These are phyloP conservation scores for Dryadomyces quercivorus DNA, from an alignment of 2,329 filamentous ascomycete genomes.

Conservation along the genomic window DNA sequence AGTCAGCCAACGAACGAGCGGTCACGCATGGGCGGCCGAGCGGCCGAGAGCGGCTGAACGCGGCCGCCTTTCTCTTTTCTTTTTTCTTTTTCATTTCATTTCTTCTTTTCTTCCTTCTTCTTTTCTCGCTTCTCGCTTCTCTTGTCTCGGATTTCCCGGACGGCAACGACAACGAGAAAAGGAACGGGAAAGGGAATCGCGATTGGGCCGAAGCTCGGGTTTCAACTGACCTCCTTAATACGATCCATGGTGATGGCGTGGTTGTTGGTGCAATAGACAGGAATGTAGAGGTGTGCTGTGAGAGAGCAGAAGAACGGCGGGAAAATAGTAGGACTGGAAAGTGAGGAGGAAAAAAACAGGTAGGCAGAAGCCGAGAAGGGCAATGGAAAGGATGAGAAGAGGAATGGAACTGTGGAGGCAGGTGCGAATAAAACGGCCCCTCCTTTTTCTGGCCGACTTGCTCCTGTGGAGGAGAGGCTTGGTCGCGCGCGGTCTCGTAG, in stretches of 20 bases:
- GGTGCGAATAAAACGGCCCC: slow-evolving; percentile 10
- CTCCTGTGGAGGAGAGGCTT: not conserved
- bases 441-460: slow-evolving; percentile 7
- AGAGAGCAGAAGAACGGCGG: not conserved
- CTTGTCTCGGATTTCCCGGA: too few species aligned
- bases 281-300: not conserved
- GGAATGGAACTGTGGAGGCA: slow-evolving; percentile 5
- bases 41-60: too few species aligned
- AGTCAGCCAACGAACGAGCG: not conserved
- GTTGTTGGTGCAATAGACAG: not conserved
- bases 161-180: slow-evolving; percentile 1
- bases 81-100: not conserved
- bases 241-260: slow-evolving; percentile 51
- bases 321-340: not conserved
- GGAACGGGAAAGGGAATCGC: not conserved
- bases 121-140: too few species aligned
- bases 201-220: not conserved
- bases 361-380: not conserved
- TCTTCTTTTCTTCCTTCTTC: too few species aligned
- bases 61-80: too few species aligned
- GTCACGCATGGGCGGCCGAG: slow-evolving; percentile 2
- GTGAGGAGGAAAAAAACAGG: not conserved
- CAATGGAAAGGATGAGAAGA: not conserved
- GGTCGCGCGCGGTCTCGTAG: not conserved
- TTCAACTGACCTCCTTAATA: slow-evolving; percentile 69